Evolutionary conservation across 2,329 filamentous ascomycete genomes (phyloP).

Genomic region (Elsinoe ampelina): DNA sequence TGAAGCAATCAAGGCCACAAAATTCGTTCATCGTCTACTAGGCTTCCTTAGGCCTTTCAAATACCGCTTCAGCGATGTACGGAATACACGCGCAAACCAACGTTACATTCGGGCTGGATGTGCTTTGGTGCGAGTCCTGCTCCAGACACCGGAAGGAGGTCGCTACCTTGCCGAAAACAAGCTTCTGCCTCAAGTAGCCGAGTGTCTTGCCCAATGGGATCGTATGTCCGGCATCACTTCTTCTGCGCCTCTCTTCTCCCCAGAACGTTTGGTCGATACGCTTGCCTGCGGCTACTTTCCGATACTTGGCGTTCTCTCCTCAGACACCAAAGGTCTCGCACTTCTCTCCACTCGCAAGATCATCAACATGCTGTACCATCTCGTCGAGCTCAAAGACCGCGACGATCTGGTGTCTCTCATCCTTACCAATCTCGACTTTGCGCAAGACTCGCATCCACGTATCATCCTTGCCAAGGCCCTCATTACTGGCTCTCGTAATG

Average conservation of each 20-base stretch:
- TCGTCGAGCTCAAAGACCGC: slow-evolving; percentile 80
- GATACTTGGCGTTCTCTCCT: slow-evolving; percentile 79
- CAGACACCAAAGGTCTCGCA: slow-evolving; percentile 69
- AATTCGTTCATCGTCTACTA: slow-evolving; percentile 89
- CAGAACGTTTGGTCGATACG: slow-evolving; percentile 72
- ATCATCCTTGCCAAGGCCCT: slow-evolving; percentile 90
- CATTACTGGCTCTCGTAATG: slow-evolving; percentile 81
- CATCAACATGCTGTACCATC: slow-evolving; percentile 99
- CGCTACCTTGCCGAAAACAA: slow-evolving; percentile 87
- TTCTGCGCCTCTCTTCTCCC: slow-evolving; percentile 79
- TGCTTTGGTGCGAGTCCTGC: slow-evolving; percentile 72
- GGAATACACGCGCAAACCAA: slow-evolving; percentile 85
- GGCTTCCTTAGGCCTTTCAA: slow-evolving; percentile 97
- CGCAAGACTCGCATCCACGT: slow-evolving; percentile 71
- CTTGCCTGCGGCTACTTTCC: slow-evolving; percentile 89
- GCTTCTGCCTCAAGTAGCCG: slow-evolving; percentile 81
- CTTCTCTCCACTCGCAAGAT: slow-evolving; percentile 96
- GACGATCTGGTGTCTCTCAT: slow-evolving; percentile 86
- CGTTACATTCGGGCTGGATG: slow-evolving; percentile 89
- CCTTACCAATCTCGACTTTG: slow-evolving; percentile 86
- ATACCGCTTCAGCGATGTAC: slow-evolving; percentile 81
- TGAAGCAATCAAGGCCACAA: slow-evolving; percentile 87
- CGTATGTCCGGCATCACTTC: slow-evolving; percentile 67
- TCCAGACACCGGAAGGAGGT: slow-evolving; percentile 77
- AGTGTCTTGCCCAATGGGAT: slow-evolving; percentile 92